These are phyloP conservation scores for Melampsora americana DNA, from an alignment of 1,284 basidiomycete genomes.

Conservation along the genomic window DNA sequence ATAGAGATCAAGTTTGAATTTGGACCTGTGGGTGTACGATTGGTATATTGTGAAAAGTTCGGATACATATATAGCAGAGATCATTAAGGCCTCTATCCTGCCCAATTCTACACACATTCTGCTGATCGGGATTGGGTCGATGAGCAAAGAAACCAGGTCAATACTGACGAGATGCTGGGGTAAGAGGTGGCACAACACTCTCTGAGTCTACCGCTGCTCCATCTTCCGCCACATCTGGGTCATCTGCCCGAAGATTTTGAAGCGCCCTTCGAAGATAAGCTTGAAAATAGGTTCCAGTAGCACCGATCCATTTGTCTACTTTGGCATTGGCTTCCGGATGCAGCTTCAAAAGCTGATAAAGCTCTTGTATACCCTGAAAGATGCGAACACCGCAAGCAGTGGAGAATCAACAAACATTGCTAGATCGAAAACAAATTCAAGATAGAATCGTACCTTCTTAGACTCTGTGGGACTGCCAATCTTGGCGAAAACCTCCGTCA, in stretches of 20 bases:
- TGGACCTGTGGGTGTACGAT: background rate
- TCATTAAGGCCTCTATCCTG: too few relatives aligned
- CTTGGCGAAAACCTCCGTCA: conserved; percentile 43
- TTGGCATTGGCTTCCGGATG: conserved; percentile 81
- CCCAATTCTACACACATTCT: background rate
- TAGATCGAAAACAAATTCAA: background rate
- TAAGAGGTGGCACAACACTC: background rate
- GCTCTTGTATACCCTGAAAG: conserved; percentile 74
- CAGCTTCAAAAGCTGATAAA: conserved; percentile 88
- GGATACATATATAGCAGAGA: too few relatives aligned
- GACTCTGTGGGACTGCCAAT: conserved; percentile 42
- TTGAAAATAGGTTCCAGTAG: conserved; percentile 57
- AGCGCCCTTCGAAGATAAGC: conserved; percentile 56
- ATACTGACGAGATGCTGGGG: conserved; percentile 6
- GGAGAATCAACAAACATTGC: background rate
- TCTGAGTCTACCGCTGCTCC: conserved; percentile 4
- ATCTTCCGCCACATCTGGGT: conserved; percentile 39
- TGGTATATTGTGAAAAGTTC: background rate
- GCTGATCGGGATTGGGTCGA: background rate
- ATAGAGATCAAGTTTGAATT: conserved; percentile 1
- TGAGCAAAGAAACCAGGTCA: background rate
- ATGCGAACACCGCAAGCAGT: background rate
- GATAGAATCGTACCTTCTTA: conserved; percentile 31
- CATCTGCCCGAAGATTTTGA: conserved; percentile 51
- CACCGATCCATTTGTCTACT: conserved; percentile 61